Conservation (phyloP, 176 grass and related monocot genomes). For the Juncus effusus region DNA sequence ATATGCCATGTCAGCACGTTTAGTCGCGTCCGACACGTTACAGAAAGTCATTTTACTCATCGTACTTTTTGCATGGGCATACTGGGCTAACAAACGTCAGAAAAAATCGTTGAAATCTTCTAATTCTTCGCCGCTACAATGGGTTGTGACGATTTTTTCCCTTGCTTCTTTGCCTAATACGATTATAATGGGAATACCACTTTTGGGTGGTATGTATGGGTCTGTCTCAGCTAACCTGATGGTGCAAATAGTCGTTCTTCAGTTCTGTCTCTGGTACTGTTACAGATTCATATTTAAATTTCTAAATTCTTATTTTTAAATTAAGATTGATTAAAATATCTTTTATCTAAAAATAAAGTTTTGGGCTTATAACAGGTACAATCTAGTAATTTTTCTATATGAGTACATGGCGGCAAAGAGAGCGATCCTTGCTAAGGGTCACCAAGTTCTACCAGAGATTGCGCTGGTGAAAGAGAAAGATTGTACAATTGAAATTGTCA, state of each 20-base stretch:
- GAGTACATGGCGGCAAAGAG: constrained; percentile 69
- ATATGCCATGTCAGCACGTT: constrained; percentile 57
- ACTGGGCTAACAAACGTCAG: constrained; percentile 24
- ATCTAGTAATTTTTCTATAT: constrained; percentile 81
- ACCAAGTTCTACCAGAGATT: neutral
- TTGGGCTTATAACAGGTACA: constrained; percentile 10
- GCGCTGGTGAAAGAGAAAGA: neutral
- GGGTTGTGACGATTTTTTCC: constrained; percentile 78
- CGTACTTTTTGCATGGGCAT: constrained; percentile 49
- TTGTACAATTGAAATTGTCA: neutral
- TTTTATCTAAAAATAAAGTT: neutral
- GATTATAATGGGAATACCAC: constrained; percentile 84
- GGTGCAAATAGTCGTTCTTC: constrained; percentile 84
- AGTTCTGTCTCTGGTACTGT: constrained; percentile 54
- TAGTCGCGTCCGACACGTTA: constrained; percentile 71
- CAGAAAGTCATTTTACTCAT: constrained; percentile 61
- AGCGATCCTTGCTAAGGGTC: constrained; percentile 26
- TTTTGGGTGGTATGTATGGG: constrained; percentile 82
- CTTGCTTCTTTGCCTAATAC: constrained; percentile 84
- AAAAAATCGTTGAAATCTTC: neutral
- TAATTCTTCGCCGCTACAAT: constrained; percentile 33
- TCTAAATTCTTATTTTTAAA: too few relatives aligned
- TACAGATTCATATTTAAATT: neutral
- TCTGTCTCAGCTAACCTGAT: constrained; percentile 37
- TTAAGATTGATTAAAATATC: neutral